A percentile compares a stretch with the other conserved stretches of the same genome.
These are phyloP conservation scores for Rhizoclosmatium hyalinum DNA, from an alignment of 371 early-diverging fungal species.

Conservation along the genomic window DNA sequence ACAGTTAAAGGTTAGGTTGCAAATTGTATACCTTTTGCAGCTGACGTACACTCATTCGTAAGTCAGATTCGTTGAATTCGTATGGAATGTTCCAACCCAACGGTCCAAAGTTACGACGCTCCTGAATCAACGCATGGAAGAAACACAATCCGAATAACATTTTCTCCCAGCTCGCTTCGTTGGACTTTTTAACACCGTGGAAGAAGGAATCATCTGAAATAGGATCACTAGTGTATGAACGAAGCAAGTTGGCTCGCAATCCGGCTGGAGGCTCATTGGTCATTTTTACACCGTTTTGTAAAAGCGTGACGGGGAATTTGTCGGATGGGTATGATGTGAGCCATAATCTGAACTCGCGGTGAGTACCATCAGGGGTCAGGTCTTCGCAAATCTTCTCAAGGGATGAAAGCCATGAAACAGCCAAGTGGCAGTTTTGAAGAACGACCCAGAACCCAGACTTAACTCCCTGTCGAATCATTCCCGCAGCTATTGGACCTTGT, in stretches of 20 bases:
- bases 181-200: slow-evolving; percentile 49
- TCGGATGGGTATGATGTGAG: slow-evolving; percentile 66
- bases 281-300: slow-evolving; percentile 71
- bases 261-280: slow-evolving; percentile 70
- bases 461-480: slow-evolving; percentile 58
- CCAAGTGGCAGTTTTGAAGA: slow-evolving; percentile 69
- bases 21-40: slow-evolving; percentile 53
- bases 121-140: slow-evolving; percentile 69
- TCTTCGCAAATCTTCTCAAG: slow-evolving; percentile 70
- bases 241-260: slow-evolving; percentile 56
- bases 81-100: slow-evolving; percentile 71
- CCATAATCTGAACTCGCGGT: slow-evolving; percentile 63
- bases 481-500: slow-evolving; percentile 65
- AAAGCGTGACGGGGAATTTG: slow-evolving; percentile 62
- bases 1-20: background rate
- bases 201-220: slow-evolving; percentile 62
- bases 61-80: slow-evolving; percentile 67
- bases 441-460: slow-evolving; percentile 65
- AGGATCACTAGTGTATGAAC: slow-evolving; percentile 61
- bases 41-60: slow-evolving; percentile 61
- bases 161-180: slow-evolving; percentile 57
- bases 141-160: slow-evolving; percentile 64
- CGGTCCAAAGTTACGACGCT: slow-evolving; percentile 67
- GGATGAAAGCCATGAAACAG: slow-evolving; percentile 61
- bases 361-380: slow-evolving; percentile 56